phyloP scores from a whole-genome alignment of 1,284 basidiomycete genomes.

The Mycena citricolor region DNA sequence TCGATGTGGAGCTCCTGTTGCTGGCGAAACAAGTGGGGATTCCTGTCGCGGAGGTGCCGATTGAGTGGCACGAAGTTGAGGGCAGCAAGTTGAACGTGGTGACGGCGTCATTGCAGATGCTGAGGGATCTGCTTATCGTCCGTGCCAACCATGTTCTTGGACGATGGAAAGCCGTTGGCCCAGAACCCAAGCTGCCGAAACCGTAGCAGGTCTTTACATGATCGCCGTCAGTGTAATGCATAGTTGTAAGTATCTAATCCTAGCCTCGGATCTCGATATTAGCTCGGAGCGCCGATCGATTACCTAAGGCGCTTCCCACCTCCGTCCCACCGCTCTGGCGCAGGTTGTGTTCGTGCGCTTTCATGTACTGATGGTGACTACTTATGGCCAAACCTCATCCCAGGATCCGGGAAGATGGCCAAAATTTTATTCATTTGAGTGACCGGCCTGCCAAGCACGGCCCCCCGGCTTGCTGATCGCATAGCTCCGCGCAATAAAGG shows the following conservation, averaged over 20 bases:
- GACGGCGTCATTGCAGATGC: slow-evolving; percentile 84
- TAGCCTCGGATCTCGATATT: slow-evolving; percentile 1
- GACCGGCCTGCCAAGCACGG: no score
- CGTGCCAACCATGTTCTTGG: slow-evolving; percentile 82
- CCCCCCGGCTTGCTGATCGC: no score
- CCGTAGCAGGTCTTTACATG: slow-evolving; percentile 11
- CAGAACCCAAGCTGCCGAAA: slow-evolving; percentile 12
- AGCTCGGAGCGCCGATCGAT: slow-evolving; percentile 3
- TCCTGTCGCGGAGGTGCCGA: slow-evolving; percentile 82
- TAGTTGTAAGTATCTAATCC: slow-evolving; percentile 13
- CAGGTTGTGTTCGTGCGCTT: no score
- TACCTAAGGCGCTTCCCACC: no score
- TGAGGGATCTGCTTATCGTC: slow-evolving; percentile 82
- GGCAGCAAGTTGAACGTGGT: slow-evolving; percentile 90
- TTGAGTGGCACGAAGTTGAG: slow-evolving; percentile 89
- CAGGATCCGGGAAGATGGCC: no score
- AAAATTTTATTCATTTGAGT: no score
- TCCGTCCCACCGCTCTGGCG: no score
- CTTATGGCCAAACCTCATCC: no score
- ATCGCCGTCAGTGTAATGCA: slow-evolving; percentile 13
- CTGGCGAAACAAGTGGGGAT: slow-evolving; percentile 75
- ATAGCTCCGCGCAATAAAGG: no score
- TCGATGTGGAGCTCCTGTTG: slow-evolving; percentile 93
- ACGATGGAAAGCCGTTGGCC: slow-evolving; percentile 47
- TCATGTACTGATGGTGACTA: no score